Conservation (phyloP, 768 basidiomycete species). For the Lactifluus echinatus region DNA sequence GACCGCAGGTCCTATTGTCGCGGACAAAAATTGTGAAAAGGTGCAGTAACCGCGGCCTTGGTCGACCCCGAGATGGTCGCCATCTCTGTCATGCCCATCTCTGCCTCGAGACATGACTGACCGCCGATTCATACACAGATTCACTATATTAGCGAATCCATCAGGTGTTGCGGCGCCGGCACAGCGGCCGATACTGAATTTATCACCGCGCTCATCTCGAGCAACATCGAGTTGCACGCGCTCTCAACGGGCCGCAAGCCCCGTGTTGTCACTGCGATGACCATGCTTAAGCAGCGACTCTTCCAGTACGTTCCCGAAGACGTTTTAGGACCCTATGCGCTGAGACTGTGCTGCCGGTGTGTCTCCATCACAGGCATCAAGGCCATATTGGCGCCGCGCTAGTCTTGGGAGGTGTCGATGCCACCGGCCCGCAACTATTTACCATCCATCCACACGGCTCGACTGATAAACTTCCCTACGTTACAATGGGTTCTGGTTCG, state of each 20-base stretch:
- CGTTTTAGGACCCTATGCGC: neutral
- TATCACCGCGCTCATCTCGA: constrained; percentile 88
- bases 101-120: neutral
- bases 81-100: neutral
- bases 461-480: constrained; percentile 96
- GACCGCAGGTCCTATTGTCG: constrained; percentile 88
- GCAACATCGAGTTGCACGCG: constrained; percentile 90
- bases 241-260: constrained; percentile 88
- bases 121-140: constrained; percentile 47
- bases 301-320: constrained; percentile 49
- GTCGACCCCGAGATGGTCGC: too few relatives aligned
- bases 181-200: constrained; percentile 99
- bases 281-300: constrained; percentile 94
- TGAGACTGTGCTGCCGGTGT: neutral
- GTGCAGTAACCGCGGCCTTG: constrained; percentile 40
- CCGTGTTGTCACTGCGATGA: constrained; percentile 95
- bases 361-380: constrained; percentile 54
- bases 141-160: constrained; percentile 91
- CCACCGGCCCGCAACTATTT: constrained; percentile 89
- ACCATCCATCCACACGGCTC: constrained; percentile 95
- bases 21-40: constrained; percentile 99
- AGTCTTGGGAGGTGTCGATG: constrained; percentile 94
- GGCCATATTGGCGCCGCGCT: constrained; percentile 93
- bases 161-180: constrained; percentile 96
- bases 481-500: constrained; percentile 96